phyloP scores from a whole-genome alignment of 2,329 filamentous ascomycete species.

The Westerdykella aurantiaca region DNA sequence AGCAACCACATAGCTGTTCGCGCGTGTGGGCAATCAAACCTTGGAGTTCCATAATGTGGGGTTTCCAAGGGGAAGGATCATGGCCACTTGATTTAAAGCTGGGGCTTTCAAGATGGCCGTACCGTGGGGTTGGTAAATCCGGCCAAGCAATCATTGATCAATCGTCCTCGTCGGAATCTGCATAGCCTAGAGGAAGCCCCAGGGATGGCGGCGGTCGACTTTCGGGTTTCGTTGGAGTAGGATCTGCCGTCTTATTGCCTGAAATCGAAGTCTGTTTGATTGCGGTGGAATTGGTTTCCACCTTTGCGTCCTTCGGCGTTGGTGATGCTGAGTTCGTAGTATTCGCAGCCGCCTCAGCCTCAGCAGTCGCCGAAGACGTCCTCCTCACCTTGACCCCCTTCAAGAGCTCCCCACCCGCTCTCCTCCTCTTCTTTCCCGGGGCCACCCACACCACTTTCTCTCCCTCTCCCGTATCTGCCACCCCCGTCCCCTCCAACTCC shows the following conservation, averaged over 20 bases:
- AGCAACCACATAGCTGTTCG: too few species aligned
- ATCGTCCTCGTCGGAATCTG: too few species aligned
- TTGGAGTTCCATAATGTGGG: too few species aligned
- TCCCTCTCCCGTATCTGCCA: constrained; percentile 31
- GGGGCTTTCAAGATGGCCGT: too few species aligned
- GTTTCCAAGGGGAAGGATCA: too few species aligned
- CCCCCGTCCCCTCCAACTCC: constrained; percentile 35
- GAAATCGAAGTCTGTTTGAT: neutral
- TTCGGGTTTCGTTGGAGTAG: too few species aligned
- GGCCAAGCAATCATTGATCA: too few species aligned
- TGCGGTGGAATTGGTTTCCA: neutral
- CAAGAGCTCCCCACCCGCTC: constrained; percentile 30
- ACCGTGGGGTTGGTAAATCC: too few species aligned
- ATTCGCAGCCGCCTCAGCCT: constrained; percentile 1
- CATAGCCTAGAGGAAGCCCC: neutral
- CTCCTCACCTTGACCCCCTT: constrained; percentile 44
- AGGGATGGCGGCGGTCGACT: neutral
- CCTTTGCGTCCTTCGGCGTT: too few species aligned
- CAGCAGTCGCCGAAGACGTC: constrained; percentile 19
- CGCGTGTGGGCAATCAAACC: too few species aligned
- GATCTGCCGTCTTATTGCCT: neutral
- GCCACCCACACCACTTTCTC: constrained; percentile 36
- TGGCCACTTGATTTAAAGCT: too few species aligned
- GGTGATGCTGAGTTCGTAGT: neutral
- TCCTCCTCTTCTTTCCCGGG: constrained; percentile 49